Evolutionary conservation across 352 stramenopile genomes (phyloP), one percentile per base, ranked within the genome.

Genomic region (Phytophthora megakarya): DNA sequence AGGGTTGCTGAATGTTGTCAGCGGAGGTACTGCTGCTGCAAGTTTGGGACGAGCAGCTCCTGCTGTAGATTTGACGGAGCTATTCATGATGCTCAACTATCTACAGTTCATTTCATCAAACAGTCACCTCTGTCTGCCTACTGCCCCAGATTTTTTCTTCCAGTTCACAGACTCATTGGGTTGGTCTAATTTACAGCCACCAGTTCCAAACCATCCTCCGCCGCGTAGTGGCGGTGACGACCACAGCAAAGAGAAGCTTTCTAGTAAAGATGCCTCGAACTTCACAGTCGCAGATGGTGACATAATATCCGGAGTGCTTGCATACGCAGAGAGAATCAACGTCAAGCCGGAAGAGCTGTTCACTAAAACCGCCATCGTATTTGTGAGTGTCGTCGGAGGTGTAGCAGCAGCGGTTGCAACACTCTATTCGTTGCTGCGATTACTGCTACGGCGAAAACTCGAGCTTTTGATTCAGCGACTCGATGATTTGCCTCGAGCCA

Each of bases 241-340:
- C 32, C 51, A 65, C 5, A 44, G 10, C 4, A 64, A 65, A 53
- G 33, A 57, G 35, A 48, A 46, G 25, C 65, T 73, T 39, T 75
- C 70, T 23, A 80, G 73, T 33, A 52, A 68, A 1, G 56, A 72
- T 6, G 53, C 70, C 5, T 72, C 63, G 10, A 76, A 73, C 30
- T 86, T 92, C 28, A 70, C 75, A 16, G 79, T 88, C 1, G 80
- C 76, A 0, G 78, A 90, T 56, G 83, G 83, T 1, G 83, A 90
- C 53, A 92, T 92, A 65, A 88, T 92, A 39, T 83, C 83, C 0
- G 83, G 83, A 9, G 80, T 92, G 1, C 60, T 92, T 7, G 78
- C 83, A 22, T 92, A 89, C 44, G 83, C 83, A 0, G 58, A 88
- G 56, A 75, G 83, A 18, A 58, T 92, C 32, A 78, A 88, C 55